Base-by-base conservation (phyloP, 2,329 filamentous ascomycete species). In the Sarocladium brachiariae region DNA sequence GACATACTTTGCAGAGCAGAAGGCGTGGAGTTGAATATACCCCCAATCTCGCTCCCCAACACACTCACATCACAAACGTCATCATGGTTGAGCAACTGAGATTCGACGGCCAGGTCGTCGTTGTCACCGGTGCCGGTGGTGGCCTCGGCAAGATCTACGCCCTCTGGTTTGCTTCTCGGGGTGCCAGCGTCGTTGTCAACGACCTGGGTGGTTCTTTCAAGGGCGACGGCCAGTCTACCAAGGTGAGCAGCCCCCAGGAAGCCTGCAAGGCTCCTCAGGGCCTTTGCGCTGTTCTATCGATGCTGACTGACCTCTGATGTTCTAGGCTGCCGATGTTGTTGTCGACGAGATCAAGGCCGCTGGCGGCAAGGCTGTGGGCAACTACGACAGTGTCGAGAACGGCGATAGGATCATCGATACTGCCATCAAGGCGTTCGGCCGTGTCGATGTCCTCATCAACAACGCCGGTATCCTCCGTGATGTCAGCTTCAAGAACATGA, bases 401-500 rank as follows among this genome's bases (percentile, higher is more conserved):
- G 93, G 93, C 62, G 92, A 97, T 54, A 86, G 81, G 70, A 97
- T 99, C 69, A 95, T 99, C 72, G 84, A 92, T 58, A 91, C 87
- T 21, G 88, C 88, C 61, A 87, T 93, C 66, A 75, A 88, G 69
- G 76, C 75, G 51, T 93, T 84, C 65, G 88, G 92, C 59, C 88
- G 92, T 62, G 81, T 99, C 70, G 92, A 99, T 69, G 76, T 99
- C 57, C 84, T 99, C 61, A 86, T 99, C 72, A 99, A 99, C 80
- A 99, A 97, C 66, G 93, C 93, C 54, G 92, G 93, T 64, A 97
- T 97, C 65, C 78, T 96, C 54, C 86, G 92, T 54, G 91, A 97
- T 73, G 70, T 97, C 65, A 92, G 88, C 78, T 97, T 99, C 77
- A 96, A 96, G 81, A 97, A 97, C 74, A 95, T 97, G 81, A 93